A percentile compares a stretch with the other conserved stretches of the same genome.
Evolutionary conservation across 2,329 filamentous ascomycete species (phyloP).

Genomic region (Phyllosticta ampelicida): DNA sequence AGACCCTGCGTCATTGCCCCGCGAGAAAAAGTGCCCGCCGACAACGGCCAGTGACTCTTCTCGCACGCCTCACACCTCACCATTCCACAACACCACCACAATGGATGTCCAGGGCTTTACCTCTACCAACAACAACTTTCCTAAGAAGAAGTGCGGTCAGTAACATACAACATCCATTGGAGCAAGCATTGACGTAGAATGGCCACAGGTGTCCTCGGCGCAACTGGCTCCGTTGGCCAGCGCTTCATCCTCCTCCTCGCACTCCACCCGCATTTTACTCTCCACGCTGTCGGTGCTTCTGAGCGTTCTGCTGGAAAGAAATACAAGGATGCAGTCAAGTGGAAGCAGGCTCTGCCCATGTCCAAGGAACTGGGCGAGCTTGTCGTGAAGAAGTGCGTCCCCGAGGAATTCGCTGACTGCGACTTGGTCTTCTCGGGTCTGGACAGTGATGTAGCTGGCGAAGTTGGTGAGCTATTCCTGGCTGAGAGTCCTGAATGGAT

Average conservation of each 20-base stretch:
- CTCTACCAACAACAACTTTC: slow-evolving; percentile 30
- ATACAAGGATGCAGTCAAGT: slow-evolving; percentile 86
- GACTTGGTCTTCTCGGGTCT: slow-evolving; percentile 89
- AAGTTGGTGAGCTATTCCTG: slow-evolving; percentile 55
- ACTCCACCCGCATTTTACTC: slow-evolving; percentile 73
- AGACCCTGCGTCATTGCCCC: neutral
- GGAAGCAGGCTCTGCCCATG: slow-evolving; percentile 88
- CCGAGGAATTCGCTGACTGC: slow-evolving; percentile 76
- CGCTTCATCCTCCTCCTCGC: slow-evolving; percentile 89
- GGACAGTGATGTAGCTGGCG: slow-evolving; percentile 84
- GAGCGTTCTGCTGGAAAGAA: slow-evolving; percentile 83
- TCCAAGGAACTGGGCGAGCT: slow-evolving; percentile 63
- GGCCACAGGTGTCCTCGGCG: slow-evolving; percentile 58
- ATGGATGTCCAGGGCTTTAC: slow-evolving; percentile 38
- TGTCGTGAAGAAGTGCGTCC: slow-evolving; percentile 73
- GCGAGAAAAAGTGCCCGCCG: neutral
- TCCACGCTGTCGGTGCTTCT: slow-evolving; percentile 84
- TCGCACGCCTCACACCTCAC: neutral
- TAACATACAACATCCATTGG: slow-evolving; percentile 11
- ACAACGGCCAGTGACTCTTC: neutral
- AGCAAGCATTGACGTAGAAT: slow-evolving; percentile 8
- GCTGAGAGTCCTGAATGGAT: neutral
- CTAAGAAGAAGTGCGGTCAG: slow-evolving; percentile 43
- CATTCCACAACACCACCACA: neutral
- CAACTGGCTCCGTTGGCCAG: slow-evolving; percentile 89